phyloP scores from a whole-genome alignment of 106 monocot species.

The Dendrobium chrysotoxum region DNA sequence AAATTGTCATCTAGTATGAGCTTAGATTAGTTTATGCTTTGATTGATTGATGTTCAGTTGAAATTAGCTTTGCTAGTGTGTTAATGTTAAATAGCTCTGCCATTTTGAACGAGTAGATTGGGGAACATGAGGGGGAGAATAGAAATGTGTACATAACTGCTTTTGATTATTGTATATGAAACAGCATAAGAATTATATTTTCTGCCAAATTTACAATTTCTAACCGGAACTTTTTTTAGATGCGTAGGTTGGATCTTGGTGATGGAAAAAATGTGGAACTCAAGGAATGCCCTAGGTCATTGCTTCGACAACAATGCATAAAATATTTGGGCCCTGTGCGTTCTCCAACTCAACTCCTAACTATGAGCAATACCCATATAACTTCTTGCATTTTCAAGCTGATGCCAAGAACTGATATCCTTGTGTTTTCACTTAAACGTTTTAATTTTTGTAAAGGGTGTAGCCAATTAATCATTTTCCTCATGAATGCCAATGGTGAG shows the following conservation, averaged over 20 bases:
- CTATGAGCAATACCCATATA: too few species aligned
- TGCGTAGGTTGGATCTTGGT: background rate
- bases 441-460: background rate
- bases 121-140: background rate
- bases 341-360: background rate
- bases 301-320: slow-evolving; percentile 67
- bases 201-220: background rate
- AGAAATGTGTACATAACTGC: background rate
- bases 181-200: background rate
- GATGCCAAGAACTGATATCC: background rate
- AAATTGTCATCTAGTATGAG: too few species aligned
- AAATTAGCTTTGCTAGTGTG: background rate
- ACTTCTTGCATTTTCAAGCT: background rate
- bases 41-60: too few species aligned
- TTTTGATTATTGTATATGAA: background rate
- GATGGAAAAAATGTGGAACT: background rate
- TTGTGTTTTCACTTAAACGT: background rate
- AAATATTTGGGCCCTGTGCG: slow-evolving; percentile 90
- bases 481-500: too few species aligned
- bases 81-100: background rate
- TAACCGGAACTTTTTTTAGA: background rate
- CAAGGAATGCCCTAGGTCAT: slow-evolving; percentile 29
- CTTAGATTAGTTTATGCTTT: background rate
- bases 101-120: background rate
- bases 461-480: too few species aligned